Conservation (phyloP, 108 stramenopile species). For the Stephanodiscus minutulus region DNA sequence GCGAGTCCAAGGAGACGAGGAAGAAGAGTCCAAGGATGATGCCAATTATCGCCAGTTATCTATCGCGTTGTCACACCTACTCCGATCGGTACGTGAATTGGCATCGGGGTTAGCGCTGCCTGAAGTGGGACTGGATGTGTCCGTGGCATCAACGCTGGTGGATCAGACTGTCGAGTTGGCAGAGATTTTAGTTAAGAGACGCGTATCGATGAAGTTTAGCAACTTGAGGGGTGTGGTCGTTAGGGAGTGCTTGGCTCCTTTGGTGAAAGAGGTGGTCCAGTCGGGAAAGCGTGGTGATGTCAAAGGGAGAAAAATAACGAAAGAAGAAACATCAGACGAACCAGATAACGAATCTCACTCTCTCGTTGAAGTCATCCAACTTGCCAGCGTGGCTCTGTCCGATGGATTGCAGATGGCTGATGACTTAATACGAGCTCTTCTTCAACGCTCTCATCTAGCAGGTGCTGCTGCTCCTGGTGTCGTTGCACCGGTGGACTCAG, state of each 20-base stretch:
- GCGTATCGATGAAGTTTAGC: slow-evolving; percentile 73
- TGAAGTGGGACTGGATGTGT: slow-evolving; percentile 66
- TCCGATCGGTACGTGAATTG: slow-evolving; percentile 70
- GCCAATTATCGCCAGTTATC: slow-evolving; percentile 64
- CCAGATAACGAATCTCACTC: slow-evolving; percentile 10
- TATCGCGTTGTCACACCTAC: slow-evolving; percentile 55
- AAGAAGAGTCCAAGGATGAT: slow-evolving; percentile 57
- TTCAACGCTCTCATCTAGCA: slow-evolving; percentile 33
- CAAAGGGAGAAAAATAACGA: neutral
- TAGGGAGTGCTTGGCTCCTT: slow-evolving; percentile 70
- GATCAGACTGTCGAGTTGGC: slow-evolving; percentile 72
- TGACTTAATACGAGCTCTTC: slow-evolving; percentile 74
- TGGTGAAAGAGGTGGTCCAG: slow-evolving; percentile 43
- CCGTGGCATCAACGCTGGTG: slow-evolving; percentile 64
- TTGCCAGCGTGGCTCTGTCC: slow-evolving; percentile 71
- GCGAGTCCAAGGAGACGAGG: slow-evolving; percentile 38
- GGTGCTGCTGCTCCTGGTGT: slow-evolving; percentile 23
- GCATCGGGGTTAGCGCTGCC: slow-evolving; percentile 73
- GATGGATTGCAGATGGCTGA: slow-evolving; percentile 84
- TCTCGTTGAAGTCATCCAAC: slow-evolving; percentile 59
- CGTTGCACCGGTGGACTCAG: slow-evolving; percentile 50
- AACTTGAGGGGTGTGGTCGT: slow-evolving; percentile 58
- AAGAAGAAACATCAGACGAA: slow-evolving; percentile 29
- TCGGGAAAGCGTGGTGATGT: slow-evolving; percentile 1
- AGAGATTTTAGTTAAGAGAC: slow-evolving; percentile 69